Percentiles rank a stretch among this genome's conserved stretches.
phyloP scores from a whole-genome alignment of 495 filamentous ascomycete species.

The Penicillium argentinense region DNA sequence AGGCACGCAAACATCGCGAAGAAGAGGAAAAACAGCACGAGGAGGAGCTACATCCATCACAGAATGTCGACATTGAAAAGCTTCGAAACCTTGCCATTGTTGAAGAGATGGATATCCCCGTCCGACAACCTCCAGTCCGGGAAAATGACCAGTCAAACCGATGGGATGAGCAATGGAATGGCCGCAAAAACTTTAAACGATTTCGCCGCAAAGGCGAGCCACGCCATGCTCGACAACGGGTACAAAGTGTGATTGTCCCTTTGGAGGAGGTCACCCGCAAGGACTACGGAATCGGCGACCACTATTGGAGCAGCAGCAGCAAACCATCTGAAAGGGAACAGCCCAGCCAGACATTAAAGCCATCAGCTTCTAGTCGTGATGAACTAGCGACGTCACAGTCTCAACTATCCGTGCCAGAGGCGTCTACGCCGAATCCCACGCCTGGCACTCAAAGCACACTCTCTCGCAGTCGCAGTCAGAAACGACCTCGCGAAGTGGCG shows the following conservation, averaged over 20 bases:
- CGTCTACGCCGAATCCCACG: conserved; percentile 17
- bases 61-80: conserved; percentile 64
- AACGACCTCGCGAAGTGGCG: conserved; percentile 40
- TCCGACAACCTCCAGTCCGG: conserved; percentile 14
- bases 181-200: conserved; percentile 93
- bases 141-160: conserved; percentile 52
- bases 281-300: conserved; percentile 80
- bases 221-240: conserved; percentile 39
- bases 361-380: not conserved
- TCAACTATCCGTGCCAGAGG: conserved; percentile 9
- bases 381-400: conserved; percentile 8
- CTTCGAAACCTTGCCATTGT: conserved; percentile 76
- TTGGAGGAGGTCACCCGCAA: conserved; percentile 78
- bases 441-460: conserved; percentile 10
- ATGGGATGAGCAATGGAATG: conserved; percentile 94
- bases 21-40: conserved; percentile 44
- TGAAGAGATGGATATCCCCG: conserved; percentile 70
- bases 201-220: conserved; percentile 66
- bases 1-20: conserved; percentile 65
- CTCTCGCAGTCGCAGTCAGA: conserved; percentile 30
- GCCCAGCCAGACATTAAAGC: conserved; percentile 17
- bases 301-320: conserved; percentile 63
- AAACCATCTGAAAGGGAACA: conserved; percentile 23
- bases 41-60: conserved; percentile 52
- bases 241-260: conserved; percentile 67